These are phyloP conservation scores for Ophiostoma pallidulum DNA, from an alignment of 2,329 filamentous ascomycete species.

Conservation along the genomic window DNA sequence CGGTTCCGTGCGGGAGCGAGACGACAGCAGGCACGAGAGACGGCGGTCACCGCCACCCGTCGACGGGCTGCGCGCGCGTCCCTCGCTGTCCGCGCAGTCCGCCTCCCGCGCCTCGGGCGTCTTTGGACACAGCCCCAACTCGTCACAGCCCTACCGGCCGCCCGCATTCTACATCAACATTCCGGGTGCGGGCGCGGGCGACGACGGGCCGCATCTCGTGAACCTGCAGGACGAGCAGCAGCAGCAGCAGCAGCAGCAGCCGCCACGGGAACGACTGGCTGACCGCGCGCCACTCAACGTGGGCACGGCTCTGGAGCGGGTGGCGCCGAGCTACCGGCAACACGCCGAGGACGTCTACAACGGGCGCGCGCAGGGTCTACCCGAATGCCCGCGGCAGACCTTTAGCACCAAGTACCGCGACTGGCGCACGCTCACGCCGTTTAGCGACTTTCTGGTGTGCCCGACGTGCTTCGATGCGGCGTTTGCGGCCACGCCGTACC, in stretches of 20 bases:
- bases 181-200: background rate
- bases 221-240: background rate
- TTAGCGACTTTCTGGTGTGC: conserved; percentile 72
- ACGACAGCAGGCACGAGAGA: conserved; percentile 4
- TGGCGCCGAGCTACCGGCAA: conserved; percentile 31
- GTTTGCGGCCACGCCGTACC: conserved; percentile 59
- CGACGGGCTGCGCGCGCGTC: conserved; percentile 2
- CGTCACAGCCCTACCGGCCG: conserved; percentile 2
- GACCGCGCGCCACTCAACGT: conserved; percentile 21
- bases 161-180: conserved; percentile 10
- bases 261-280: conserved; percentile 2
- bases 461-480: conserved; percentile 66
- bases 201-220: background rate
- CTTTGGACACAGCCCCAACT: conserved; percentile 1
- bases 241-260: too few species aligned
- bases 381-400: conserved; percentile 59
- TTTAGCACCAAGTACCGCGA: conserved; percentile 57
- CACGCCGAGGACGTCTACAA: conserved; percentile 44
- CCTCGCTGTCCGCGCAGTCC: conserved; percentile 1
- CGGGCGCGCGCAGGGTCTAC: conserved; percentile 39
- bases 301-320: conserved; percentile 21
- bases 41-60: conserved; percentile 11
- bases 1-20: background rate
- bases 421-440: conserved; percentile 55
- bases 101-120: conserved; percentile 9